Conservation (phyloP, 2,329 filamentous ascomycete species). For the Leptographium lundbergii region DNA sequence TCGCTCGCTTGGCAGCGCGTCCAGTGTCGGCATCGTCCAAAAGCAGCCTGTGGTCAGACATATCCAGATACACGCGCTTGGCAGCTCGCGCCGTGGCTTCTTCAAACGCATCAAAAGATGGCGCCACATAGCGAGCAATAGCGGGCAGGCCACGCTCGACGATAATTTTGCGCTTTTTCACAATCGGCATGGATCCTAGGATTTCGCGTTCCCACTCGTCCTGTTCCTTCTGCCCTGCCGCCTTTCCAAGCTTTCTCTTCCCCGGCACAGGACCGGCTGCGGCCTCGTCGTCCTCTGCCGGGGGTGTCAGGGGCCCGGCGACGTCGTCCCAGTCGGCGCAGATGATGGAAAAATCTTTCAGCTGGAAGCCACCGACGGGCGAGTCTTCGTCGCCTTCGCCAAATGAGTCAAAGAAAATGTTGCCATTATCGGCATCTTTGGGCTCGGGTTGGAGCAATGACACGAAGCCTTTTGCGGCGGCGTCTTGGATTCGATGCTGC, state of each 20-base stretch:
- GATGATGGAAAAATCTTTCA: constrained; percentile 71
- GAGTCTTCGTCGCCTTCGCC: constrained; percentile 40
- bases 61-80: constrained; percentile 69
- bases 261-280: constrained; percentile 8
- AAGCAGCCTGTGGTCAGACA: constrained; percentile 78
- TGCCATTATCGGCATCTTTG: constrained; percentile 30
- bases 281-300: constrained; percentile 10
- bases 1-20: constrained; percentile 46
- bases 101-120: constrained; percentile 72
- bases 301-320: constrained; percentile 32
- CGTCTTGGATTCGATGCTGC: constrained; percentile 42
- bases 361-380: constrained; percentile 58
- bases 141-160: constrained; percentile 40
- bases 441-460: constrained; percentile 26
- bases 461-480: constrained; percentile 35
- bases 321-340: constrained; percentile 75
- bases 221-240: constrained; percentile 30
- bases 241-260: constrained; percentile 25
- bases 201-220: constrained; percentile 55
- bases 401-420: constrained; percentile 20
- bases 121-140: constrained; percentile 47
- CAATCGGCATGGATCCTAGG: constrained; percentile 26
- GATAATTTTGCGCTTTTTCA: constrained; percentile 52
- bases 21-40: constrained; percentile 64
- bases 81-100: constrained; percentile 58